phyloP scores from a whole-genome alignment of 352 stramenopile genomes.

The Globisporangium spiculum region DNA sequence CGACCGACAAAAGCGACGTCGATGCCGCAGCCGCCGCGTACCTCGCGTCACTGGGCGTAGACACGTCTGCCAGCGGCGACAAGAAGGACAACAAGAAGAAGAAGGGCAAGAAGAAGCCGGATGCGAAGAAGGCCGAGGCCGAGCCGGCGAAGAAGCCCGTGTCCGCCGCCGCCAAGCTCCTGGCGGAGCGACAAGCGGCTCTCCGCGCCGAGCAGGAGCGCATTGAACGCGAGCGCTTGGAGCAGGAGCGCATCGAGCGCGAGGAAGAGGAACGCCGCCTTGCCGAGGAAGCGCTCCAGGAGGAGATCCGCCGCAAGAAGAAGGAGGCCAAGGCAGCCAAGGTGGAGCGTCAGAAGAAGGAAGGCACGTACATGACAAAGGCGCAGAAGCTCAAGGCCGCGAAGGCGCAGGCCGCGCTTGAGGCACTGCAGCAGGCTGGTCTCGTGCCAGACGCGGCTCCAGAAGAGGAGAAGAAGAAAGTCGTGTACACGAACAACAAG shows the following conservation, averaged over 20 bases:
- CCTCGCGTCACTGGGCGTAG: conserved; percentile 70
- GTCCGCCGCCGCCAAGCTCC: conserved; percentile 64
- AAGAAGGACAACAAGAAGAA: conserved; percentile 81
- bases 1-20: conserved; percentile 30
- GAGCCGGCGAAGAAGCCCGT: conserved; percentile 66
- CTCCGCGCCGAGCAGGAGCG: conserved; percentile 77
- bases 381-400: conserved; percentile 94
- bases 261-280: conserved; percentile 64
- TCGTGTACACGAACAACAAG: conserved; percentile 92
- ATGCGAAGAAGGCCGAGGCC: conserved; percentile 43
- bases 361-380: conserved; percentile 99
- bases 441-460: conserved; percentile 60
- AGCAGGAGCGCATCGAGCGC: conserved; percentile 59
- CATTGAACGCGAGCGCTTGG: conserved; percentile 62
- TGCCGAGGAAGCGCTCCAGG: conserved; percentile 42
- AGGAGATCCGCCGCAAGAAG: conserved; percentile 77
- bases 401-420: conserved; percentile 84
- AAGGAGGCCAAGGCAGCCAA: conserved; percentile 84
- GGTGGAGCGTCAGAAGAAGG: conserved; percentile 93
- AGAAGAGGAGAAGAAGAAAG: conserved; percentile 87
- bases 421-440: conserved; percentile 91
- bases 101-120: conserved; percentile 75
- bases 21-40: conserved; percentile 74
- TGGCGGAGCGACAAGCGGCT: conserved; percentile 72
- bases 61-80: conserved; percentile 42